These are phyloP conservation scores for Botrytis hyacinthi DNA, from an alignment of 2,329 filamentous ascomycete species.

Conservation along the genomic window DNA sequence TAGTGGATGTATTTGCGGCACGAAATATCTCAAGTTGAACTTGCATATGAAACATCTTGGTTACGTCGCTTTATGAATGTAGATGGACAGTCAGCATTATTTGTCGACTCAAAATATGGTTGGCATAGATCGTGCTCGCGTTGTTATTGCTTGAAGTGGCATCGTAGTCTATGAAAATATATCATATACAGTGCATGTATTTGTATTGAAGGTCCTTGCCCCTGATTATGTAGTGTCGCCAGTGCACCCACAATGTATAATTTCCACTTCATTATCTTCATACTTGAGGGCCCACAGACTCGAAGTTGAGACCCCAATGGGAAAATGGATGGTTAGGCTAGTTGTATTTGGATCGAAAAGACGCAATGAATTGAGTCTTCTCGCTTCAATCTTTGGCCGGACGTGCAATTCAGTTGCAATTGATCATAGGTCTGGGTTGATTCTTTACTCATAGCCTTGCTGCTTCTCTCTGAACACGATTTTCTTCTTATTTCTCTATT, in stretches of 20 bases:
- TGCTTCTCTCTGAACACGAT: neutral
- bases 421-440: neutral
- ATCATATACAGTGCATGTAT: neutral
- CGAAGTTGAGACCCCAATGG: neutral
- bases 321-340: neutral
- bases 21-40: neutral
- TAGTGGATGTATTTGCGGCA: neutral
- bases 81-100: neutral
- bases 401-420: neutral
- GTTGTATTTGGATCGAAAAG: neutral
- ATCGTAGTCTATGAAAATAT: neutral
- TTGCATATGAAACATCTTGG: neutral
- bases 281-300: neutral
- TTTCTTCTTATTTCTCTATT: neutral
- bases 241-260: fast-evolving
- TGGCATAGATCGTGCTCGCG: neutral
- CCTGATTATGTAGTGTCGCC: neutral
- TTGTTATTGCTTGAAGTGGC: neutral
- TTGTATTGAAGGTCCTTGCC: neutral
- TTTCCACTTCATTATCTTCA: neutral
- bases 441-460: neutral
- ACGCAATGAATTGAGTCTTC: neutral
- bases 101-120: neutral
- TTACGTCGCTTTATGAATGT: too few relatives aligned
- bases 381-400: neutral